phyloP scores from a whole-genome alignment of 345 rosid species.

The Triadica sebifera region DNA sequence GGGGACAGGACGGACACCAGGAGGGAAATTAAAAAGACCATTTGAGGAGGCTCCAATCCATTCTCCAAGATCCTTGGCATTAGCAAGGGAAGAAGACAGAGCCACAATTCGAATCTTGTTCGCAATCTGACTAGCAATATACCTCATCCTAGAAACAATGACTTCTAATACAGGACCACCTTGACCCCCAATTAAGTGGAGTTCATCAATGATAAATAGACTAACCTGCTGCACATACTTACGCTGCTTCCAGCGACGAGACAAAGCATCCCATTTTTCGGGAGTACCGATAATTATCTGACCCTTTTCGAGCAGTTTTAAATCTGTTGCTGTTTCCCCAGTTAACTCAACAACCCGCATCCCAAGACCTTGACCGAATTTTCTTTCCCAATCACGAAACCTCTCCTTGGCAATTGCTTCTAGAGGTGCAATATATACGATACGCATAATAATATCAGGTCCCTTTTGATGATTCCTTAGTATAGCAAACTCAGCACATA shows the following conservation, averaged over 20 bases:
- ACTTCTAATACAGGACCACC: conserved; percentile 93
- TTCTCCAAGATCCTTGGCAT: conserved; percentile 95
- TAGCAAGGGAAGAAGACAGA: conserved; percentile 90
- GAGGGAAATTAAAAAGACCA: conserved; percentile 89
- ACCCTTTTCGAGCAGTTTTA: conserved; percentile 82
- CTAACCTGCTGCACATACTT: conserved; percentile 87
- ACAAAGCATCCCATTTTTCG: conserved; percentile 97
- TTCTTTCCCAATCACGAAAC: conserved; percentile 74
- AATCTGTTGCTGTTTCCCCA: conserved; percentile 77
- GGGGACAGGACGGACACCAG: conserved; percentile 92
- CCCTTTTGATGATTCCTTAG: conserved; percentile 87
- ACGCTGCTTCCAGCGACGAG: conserved; percentile 91
- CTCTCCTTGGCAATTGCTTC: conserved; percentile 90
- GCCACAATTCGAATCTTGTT: conserved; percentile 87
- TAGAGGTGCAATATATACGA: conserved; percentile 84
- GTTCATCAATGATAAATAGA: conserved; percentile 87
- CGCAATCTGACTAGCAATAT: conserved; percentile 71
- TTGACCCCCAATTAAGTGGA: conserved; percentile 91
- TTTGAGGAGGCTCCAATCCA: conserved; percentile 95
- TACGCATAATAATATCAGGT: conserved; percentile 61
- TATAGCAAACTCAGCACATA: conserved; percentile 90
- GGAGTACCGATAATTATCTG: conserved; percentile 87
- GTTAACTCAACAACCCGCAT: conserved; percentile 79
- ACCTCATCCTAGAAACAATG: conserved; percentile 90
- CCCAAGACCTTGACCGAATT: conserved; percentile 82